A percentile compares a stretch with the other conserved stretches of the same genome.
phyloP scores from a whole-genome alignment of 495 filamentous ascomycete genomes.

The Aspergillus diversus region DNA sequence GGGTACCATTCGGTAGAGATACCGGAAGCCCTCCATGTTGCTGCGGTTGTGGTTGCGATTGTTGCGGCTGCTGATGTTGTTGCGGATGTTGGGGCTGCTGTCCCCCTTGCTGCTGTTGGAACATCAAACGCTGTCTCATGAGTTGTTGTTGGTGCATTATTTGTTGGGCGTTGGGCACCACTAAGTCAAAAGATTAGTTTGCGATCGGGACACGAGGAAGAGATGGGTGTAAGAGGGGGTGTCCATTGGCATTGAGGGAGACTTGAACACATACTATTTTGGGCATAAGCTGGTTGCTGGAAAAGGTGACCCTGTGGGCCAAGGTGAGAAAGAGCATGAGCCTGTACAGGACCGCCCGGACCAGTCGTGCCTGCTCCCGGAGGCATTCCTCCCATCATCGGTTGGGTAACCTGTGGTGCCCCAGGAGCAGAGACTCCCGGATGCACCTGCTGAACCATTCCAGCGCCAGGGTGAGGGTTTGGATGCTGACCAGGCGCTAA shows the following conservation, averaged over 20 bases:
- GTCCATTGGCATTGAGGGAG: not conserved
- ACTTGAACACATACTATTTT: constrained; percentile 41
- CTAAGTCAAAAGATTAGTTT: constrained; percentile 12
- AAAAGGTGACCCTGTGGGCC: constrained; percentile 70
- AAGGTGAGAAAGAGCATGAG: constrained; percentile 80
- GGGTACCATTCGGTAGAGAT: constrained; percentile 64
- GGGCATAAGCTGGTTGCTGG: constrained; percentile 57
- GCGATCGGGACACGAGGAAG: not conserved
- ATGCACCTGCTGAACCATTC: constrained; percentile 79
- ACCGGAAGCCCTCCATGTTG: constrained; percentile 52
- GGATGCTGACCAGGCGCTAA: constrained; percentile 74
- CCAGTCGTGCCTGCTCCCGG: constrained; percentile 60
- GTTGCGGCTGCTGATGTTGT: constrained; percentile 48
- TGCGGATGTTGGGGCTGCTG: constrained; percentile 37
- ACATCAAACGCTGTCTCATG: constrained; percentile 26
- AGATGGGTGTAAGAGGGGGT: not conserved
- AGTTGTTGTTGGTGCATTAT: constrained; percentile 50
- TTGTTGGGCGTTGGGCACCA: constrained; percentile 57
- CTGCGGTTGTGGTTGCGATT: constrained; percentile 54
- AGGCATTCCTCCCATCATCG: constrained; percentile 82
- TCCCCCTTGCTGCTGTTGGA: constrained; percentile 28
- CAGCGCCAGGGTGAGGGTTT: constrained; percentile 55
- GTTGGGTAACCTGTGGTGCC: constrained; percentile 77
- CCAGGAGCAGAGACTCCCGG: constrained; percentile 82
- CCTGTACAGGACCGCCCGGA: constrained; percentile 62